Evolutionary conservation across 2,329 filamentous ascomycete species (phyloP).

Genomic region (Botrytis paeoniae): DNA sequence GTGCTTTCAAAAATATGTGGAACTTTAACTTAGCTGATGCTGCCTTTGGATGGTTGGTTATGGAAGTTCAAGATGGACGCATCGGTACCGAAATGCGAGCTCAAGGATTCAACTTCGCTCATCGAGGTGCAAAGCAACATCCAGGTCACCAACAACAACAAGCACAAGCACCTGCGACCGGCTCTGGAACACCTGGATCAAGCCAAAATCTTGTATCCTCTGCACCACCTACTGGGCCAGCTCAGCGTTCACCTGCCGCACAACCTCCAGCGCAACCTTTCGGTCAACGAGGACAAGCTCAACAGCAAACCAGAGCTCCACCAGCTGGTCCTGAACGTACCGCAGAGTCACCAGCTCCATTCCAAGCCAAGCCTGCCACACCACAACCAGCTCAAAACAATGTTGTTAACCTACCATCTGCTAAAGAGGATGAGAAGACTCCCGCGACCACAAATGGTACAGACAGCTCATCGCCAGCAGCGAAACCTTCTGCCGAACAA

Average conservation of each 20-base stretch:
- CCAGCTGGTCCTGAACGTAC: conserved; percentile 32
- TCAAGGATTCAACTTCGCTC: conserved; percentile 98
- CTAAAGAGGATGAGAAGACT: conserved; percentile 58
- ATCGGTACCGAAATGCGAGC: conserved; percentile 99
- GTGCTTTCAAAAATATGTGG: conserved; percentile 99
- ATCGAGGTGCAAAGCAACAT: conserved; percentile 80
- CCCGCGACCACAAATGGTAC: conserved; percentile 44
- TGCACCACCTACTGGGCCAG: conserved; percentile 34
- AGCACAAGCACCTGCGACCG: conserved; percentile 36
- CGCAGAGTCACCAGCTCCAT: conserved; percentile 35
- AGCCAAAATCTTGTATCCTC: conserved; percentile 38
- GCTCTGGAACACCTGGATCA: conserved; percentile 38
- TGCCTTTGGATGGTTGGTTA: conserved; percentile 90
- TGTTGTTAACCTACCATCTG: conserved; percentile 36
- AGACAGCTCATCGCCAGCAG: conserved; percentile 54
- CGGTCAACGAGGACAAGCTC: conserved; percentile 33
- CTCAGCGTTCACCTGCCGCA: conserved; percentile 32
- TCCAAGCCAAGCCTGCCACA: conserved; percentile 45
- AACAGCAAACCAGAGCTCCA: conserved; percentile 36
- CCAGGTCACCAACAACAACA: conserved; percentile 39
- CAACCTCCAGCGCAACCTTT: conserved; percentile 32
- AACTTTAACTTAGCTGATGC: conserved; percentile 99
- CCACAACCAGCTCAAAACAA: conserved; percentile 43
- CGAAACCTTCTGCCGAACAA: conserved; percentile 61
- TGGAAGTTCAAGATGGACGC: conserved; percentile 91